phyloP scores from a whole-genome alignment of 2,329 filamentous ascomycete genomes.

The Canariomyces notabilis region DNA sequence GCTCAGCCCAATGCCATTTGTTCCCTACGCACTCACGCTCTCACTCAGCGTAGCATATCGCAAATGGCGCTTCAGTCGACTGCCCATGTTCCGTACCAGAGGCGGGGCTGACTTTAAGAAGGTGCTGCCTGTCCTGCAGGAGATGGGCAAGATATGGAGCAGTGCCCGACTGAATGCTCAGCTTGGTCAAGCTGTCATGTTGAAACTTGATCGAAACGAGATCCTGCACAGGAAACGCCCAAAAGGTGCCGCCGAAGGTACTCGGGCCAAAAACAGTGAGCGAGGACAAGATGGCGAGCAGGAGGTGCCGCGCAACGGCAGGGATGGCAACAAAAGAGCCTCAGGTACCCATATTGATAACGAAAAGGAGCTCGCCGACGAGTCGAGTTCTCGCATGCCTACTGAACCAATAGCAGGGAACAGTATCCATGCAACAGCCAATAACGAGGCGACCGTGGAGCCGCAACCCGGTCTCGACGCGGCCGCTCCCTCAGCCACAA shows the following conservation, averaged over 20 bases:
- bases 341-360: not conserved
- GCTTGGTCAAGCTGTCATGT: slow-evolving; percentile 50
- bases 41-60: slow-evolving; percentile 58
- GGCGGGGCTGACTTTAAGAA: slow-evolving; percentile 50
- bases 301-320: not conserved
- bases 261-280: not conserved
- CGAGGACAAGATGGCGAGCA: not conserved
- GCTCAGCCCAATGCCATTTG: slow-evolving; percentile 50
- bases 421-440: not conserved
- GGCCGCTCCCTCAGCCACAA: not conserved
- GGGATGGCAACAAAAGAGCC: too few species aligned
- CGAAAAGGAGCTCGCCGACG: not conserved
- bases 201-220: slow-evolving; percentile 47
- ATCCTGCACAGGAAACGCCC: slow-evolving; percentile 7
- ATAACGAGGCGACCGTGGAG: not conserved
- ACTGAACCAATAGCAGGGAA: not conserved
- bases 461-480: not conserved
- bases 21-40: slow-evolving; percentile 58
- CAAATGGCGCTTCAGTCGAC: slow-evolving; percentile 57
- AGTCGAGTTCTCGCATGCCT: not conserved
- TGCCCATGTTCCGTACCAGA: slow-evolving; percentile 54
- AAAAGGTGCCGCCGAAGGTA: not conserved
- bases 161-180: slow-evolving; percentile 50
- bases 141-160: slow-evolving; percentile 54
- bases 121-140: slow-evolving; percentile 48